Evolutionary conservation across 768 basidiomycete species (phyloP), one percentile per base, ranked within the genome.

Genomic region (Agaricus sinodeliciosus): DNA sequence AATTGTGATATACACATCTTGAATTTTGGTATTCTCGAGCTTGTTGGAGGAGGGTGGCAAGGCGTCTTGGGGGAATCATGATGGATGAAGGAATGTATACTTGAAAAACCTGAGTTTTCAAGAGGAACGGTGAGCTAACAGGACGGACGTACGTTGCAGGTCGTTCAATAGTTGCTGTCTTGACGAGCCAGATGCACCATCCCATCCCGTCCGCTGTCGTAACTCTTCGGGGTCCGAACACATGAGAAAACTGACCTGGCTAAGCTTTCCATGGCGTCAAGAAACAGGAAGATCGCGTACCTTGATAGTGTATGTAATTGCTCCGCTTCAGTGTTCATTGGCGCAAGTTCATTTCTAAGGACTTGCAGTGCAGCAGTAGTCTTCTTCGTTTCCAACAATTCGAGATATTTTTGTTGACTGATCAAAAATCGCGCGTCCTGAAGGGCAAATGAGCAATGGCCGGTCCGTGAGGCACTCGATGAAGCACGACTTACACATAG

Each of bases 331-430:
- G 81, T 78, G 56, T 86, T 81, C 48, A 92, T 65, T 42, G 92
- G 88, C 8, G 94, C 91, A 36, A 99, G 72, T 63, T 96, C 94
- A 57, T 86, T 83, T 43, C 96, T 82, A 45, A 99, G 72, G 7
- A 95, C 88, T 50, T 85, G 79, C 37, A 99, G 70, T 12, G 96
- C 96, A 56, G 79, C 76, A 42, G 88, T 88, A 2, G 83, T 87
- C 70, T 85, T 83, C 60, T 79, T 80, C 3, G 80, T 78, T 62
- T 97, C 95, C 46, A 99, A 74, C 16, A 90, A 74, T 64, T 99
- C 96, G 39, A 98, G 76, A 68, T 96, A 99, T 71, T 96, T 94
- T 78, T 99, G 96, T 69, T 89, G 86, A 55, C 84, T 85, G 58
- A 99, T 90, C 56, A 94, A 73, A 68, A 94, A 96, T 56, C 75